phyloP scores from a whole-genome alignment of 192 early-diverging fungal species.

The Lunasporangiospora selenospora region DNA sequence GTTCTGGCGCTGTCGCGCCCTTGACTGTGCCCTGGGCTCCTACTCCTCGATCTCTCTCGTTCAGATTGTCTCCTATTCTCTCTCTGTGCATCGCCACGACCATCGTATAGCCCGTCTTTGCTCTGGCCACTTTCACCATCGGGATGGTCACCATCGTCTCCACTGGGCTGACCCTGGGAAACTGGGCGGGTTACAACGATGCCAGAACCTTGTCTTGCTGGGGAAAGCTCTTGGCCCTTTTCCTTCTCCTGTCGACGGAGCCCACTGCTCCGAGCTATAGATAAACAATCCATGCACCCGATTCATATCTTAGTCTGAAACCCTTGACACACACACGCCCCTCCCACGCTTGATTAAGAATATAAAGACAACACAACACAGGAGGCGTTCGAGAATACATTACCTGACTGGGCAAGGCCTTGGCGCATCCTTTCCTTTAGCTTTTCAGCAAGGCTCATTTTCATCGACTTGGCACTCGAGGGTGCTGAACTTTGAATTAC shows the following conservation, averaged over 20 bases:
- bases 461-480: background rate
- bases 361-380: background rate
- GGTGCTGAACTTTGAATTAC: background rate
- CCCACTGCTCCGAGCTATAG: constrained; percentile 9
- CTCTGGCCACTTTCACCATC: background rate
- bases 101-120: background rate
- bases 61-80: background rate
- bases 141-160: no score
- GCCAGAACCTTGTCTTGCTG: background rate
- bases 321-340: no score
- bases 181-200: no score
- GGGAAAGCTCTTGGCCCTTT: background rate
- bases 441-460: constrained; percentile 29
- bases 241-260: constrained; percentile 12
- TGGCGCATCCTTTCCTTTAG: constrained; percentile 33
- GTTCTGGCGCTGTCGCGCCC: no score
- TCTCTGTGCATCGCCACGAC: no score
- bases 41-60: background rate
- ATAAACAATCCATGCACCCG: background rate
- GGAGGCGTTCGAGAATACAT: background rate
- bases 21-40: no score
- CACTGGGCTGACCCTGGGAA: no score
- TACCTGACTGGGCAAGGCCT: constrained; percentile 26
- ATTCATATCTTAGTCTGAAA: background rate
- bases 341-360: no score